phyloP scores from a whole-genome alignment of 768 basidiomycete species.

The Suillus weaverae region DNA sequence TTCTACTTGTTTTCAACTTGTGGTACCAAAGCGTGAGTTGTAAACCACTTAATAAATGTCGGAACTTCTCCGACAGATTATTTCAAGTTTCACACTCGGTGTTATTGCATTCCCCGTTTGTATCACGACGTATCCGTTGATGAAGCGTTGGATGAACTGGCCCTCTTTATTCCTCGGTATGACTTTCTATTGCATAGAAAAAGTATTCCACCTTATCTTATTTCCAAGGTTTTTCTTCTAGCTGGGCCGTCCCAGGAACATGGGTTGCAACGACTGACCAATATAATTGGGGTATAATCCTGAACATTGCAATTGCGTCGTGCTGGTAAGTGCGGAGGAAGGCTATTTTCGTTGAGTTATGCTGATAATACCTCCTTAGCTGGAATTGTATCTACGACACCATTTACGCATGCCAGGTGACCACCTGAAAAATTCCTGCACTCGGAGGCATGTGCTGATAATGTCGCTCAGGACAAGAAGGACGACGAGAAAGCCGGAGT shows the following conservation, averaged over 20 bases:
- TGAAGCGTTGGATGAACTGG: background rate
- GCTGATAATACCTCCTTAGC: background rate
- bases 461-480: background rate
- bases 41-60: background rate
- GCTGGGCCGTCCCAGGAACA: background rate
- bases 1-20: background rate
- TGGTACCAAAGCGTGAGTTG: background rate
- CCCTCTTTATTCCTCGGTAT: background rate
- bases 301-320: background rate
- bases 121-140: background rate
- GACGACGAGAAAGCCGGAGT: background rate
- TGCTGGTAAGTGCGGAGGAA: background rate
- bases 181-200: background rate
- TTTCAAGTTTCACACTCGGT: background rate
- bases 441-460: background rate
- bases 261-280: background rate
- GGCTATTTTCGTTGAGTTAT: background rate
- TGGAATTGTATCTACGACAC: background rate
- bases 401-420: background rate
- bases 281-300: background rate
- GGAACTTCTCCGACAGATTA: background rate
- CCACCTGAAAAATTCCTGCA: background rate
- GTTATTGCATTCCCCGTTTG: background rate
- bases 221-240: background rate
- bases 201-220: background rate